Percentiles rank a stretch among this genome's conserved stretches.
These are phyloP conservation scores for Aspergillus glaucus DNA, from an alignment of 2,329 filamentous ascomycete genomes.

Conservation along the genomic window DNA sequence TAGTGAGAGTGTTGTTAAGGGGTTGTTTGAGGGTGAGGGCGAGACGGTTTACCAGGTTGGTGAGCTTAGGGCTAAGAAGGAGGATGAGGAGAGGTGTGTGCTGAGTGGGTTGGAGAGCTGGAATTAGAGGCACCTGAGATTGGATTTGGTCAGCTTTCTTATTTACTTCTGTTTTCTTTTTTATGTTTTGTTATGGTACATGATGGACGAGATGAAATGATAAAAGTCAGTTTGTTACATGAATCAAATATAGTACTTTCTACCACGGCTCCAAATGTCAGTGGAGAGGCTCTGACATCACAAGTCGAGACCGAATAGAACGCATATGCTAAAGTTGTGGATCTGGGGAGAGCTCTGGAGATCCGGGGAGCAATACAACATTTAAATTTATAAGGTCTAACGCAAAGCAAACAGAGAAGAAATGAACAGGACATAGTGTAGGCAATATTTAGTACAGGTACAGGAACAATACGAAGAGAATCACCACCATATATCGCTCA, in stretches of 20 bases:
- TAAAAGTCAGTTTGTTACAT: background rate
- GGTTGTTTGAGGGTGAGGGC: slow-evolving; percentile 58
- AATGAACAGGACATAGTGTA: too few species aligned
- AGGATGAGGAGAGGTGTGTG: slow-evolving; percentile 53
- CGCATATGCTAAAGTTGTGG: too few species aligned
- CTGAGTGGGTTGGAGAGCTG: slow-evolving; percentile 54
- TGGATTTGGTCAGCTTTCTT: background rate
- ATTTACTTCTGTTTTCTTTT: slow-evolving; percentile 5
- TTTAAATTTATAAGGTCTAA: background rate
- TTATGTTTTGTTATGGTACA: slow-evolving; percentile 2
- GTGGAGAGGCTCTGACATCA: background rate
- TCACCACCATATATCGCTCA: background rate
- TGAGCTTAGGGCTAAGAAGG: slow-evolving; percentile 54
- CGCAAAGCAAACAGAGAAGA: background rate
- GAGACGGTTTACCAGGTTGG: slow-evolving; percentile 77
- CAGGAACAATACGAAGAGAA: too few species aligned
- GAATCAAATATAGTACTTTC: background rate
- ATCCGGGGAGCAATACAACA: background rate
- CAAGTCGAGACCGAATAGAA: too few species aligned
- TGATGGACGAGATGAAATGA: too few species aligned
- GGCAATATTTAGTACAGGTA: too few species aligned
- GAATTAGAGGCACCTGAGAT: slow-evolving; percentile 14
- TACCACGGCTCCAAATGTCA: too few species aligned
- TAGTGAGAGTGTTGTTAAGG: slow-evolving; percentile 56
- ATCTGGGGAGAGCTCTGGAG: too few species aligned